Percentiles rank a stretch among this genome's conserved stretches.
These are phyloP conservation scores for Saturnispora quitensis DNA, from an alignment of 805 yeast species.

Conservation along the genomic window DNA sequence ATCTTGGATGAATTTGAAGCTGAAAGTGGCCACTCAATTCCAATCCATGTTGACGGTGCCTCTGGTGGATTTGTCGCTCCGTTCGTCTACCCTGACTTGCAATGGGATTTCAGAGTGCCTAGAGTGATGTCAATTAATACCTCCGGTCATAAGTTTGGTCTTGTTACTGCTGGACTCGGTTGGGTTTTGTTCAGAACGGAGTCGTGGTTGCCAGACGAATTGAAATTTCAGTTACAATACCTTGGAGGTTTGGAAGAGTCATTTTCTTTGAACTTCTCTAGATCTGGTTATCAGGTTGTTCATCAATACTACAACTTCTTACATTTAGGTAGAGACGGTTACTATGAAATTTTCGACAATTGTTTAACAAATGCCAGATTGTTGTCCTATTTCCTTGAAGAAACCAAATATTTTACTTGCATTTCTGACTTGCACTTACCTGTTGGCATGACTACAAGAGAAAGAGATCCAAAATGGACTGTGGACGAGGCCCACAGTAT, in stretches of 20 bases:
- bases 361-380: slow-evolving; percentile 69
- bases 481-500: background rate
- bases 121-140: slow-evolving; percentile 81
- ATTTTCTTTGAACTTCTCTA: slow-evolving; percentile 77
- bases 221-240: slow-evolving; percentile 72
- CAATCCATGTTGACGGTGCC: slow-evolving; percentile 92
- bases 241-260: slow-evolving; percentile 86
- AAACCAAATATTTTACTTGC: slow-evolving; percentile 58
- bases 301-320: slow-evolving; percentile 81
- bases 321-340: slow-evolving; percentile 67
- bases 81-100: slow-evolving; percentile 60
- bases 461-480: slow-evolving; percentile 17
- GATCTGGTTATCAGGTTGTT: slow-evolving; percentile 87
- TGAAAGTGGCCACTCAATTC: slow-evolving; percentile 57
- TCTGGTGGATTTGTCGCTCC: slow-evolving; percentile 89
- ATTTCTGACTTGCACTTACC: slow-evolving; percentile 71
- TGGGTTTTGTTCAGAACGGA: slow-evolving; percentile 81
- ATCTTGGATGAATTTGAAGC: slow-evolving; percentile 61
- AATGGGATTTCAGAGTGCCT: slow-evolving; percentile 75
- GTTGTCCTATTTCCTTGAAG: slow-evolving; percentile 51
- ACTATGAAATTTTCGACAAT: slow-evolving; percentile 46
- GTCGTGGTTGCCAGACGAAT: slow-evolving; percentile 53
- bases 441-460: slow-evolving; percentile 28
- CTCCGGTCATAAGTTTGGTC: slow-evolving; percentile 89
- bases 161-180: slow-evolving; percentile 85